phyloP scores from a whole-genome alignment of 805 yeast species.

The Candida pseudofarinosa region DNA sequence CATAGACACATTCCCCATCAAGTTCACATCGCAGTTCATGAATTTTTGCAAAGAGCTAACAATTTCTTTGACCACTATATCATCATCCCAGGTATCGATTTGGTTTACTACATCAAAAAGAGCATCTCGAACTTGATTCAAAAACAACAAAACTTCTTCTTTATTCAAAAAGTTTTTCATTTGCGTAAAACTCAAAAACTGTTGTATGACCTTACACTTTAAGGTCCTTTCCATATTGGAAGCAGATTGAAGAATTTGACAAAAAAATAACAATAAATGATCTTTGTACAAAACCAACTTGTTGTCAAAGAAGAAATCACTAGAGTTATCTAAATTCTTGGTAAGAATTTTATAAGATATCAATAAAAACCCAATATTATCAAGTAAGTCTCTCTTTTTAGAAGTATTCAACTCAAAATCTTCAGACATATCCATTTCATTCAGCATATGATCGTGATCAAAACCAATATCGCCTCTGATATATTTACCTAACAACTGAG shows the following conservation, averaged over 20 bases:
- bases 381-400: conserved; percentile 56
- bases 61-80: conserved; percentile 50
- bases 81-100: conserved; percentile 32
- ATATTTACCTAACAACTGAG: conserved; percentile 42
- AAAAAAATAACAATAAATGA: conserved; percentile 59
- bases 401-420: conserved; percentile 43
- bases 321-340: conserved; percentile 3
- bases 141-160: conserved; percentile 58
- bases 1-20: conserved; percentile 17
- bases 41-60: conserved; percentile 51
- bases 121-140: conserved; percentile 62
- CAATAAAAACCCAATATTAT: conserved; percentile 57
- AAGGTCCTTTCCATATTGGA: conserved; percentile 68
- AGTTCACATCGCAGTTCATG: conserved; percentile 19
- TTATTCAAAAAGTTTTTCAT: conserved; percentile 45
- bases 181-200: conserved; percentile 53
- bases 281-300: conserved; percentile 53
- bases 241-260: conserved; percentile 65
- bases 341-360: conserved; percentile 33
- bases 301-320: conserved; percentile 19
- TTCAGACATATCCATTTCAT: conserved; percentile 13
- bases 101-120: conserved; percentile 39
- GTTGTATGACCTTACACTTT: conserved; percentile 61
- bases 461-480: conserved; percentile 16
- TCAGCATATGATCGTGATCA: conserved; percentile 5